Conservation (phyloP, 2,329 filamentous ascomycete species). For the Penicillium sp. region DNA sequence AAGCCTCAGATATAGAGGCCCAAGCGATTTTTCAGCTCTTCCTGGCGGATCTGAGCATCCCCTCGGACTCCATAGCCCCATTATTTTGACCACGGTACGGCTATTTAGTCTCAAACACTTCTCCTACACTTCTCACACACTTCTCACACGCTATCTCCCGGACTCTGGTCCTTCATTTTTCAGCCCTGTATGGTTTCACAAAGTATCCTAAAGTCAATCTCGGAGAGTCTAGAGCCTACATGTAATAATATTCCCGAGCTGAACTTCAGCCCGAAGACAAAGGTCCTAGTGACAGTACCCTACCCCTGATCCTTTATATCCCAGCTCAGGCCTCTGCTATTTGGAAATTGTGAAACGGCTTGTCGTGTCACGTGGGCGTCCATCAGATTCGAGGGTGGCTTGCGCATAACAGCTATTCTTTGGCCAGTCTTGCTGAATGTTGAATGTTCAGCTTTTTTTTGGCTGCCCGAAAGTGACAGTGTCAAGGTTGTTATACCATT, state of each 20-base stretch:
- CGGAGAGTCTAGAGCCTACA: neutral
- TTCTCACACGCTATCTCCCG: neutral
- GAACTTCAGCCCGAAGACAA: neutral
- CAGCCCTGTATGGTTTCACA: neutral
- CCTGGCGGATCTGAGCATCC: neutral
- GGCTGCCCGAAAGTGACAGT: neutral
- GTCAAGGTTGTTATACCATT: neutral
- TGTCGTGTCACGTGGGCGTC: slow-evolving; percentile 12
- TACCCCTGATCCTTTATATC: slow-evolving; percentile 1
- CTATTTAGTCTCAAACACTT: slow-evolving; percentile 1
- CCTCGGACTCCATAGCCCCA: neutral
- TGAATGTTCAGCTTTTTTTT: neutral
- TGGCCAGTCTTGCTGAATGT: neutral
- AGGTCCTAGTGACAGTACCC: neutral
- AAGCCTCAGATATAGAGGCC: neutral
- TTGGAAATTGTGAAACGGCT: slow-evolving; percentile 15
- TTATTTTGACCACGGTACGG: neutral
- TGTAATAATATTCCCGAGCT: neutral
- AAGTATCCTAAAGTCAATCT: neutral
- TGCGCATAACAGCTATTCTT: neutral
- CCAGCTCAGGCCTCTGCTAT: slow-evolving; percentile 8
- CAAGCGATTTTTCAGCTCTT: neutral
- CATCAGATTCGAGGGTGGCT: neutral
- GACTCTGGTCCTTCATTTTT: neutral
- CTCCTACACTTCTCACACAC: neutral